Evolutionary conservation across 139 green algal genomes (phyloP).

Genomic region (Diplosphaera chodatii): DNA sequence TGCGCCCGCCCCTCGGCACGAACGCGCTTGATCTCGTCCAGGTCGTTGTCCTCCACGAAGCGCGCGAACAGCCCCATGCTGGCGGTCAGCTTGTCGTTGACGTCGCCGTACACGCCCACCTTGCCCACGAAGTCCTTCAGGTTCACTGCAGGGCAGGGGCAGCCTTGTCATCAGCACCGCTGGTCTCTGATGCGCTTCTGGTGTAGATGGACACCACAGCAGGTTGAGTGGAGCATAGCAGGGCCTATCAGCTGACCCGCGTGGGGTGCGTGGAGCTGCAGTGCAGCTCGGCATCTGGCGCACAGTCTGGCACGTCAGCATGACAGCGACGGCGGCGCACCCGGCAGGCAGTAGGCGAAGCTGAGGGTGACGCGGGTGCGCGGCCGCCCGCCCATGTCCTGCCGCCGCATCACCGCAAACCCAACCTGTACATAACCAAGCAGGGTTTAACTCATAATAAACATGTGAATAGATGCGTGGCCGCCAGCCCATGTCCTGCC

Average conservation of each 20-base stretch:
- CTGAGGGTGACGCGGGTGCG: neutral
- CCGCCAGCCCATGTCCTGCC: neutral
- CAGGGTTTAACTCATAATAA: too few species aligned
- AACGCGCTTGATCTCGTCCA: neutral
- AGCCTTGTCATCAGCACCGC: too few species aligned
- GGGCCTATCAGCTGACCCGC: too few species aligned
- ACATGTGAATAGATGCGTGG: too few species aligned
- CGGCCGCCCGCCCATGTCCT: neutral
- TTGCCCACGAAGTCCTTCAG: neutral
- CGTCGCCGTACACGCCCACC: neutral
- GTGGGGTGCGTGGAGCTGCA: neutral
- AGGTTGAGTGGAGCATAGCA: too few species aligned
- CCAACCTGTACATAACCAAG: too few species aligned
- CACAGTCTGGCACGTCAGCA: too few species aligned
- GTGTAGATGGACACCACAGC: too few species aligned
- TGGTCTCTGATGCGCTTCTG: too few species aligned
- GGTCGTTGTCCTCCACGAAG: neutral
- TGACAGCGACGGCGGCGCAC: slow-evolving; percentile 14
- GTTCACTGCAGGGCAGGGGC: neutral
- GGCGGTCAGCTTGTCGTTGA: neutral
- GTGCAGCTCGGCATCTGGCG: too few species aligned
- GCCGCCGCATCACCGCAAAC: neutral
- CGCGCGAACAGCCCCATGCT: neutral
- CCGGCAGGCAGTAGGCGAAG: neutral
- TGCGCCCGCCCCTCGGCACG: neutral